Conservation (phyloP, 768 basidiomycete genomes). For the Tulasnella sp. region DNA sequence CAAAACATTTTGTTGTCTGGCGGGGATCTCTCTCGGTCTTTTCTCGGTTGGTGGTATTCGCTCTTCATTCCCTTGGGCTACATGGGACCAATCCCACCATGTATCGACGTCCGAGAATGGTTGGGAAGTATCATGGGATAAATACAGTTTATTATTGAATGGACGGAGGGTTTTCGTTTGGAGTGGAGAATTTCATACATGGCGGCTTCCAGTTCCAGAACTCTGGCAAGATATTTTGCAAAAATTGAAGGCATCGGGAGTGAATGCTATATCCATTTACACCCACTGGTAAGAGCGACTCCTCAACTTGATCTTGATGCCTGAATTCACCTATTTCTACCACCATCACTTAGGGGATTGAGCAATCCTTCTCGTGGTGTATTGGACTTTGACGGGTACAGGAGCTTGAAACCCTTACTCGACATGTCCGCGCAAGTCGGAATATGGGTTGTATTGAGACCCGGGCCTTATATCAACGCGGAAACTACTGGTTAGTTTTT, state of each 20-base stretch:
- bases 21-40: too few species aligned
- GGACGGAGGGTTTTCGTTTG: constrained; percentile 61
- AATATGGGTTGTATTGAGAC: constrained; percentile 66
- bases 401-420: constrained; percentile 54
- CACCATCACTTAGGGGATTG: constrained; percentile 37
- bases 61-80: too few species aligned
- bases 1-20: too few species aligned
- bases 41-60: too few species aligned
- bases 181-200: constrained; percentile 78
- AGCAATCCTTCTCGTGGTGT: constrained; percentile 62
- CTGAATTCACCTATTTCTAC: background rate
- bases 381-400: constrained; percentile 58
- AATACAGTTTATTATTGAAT: constrained; percentile 54
- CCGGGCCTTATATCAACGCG: constrained; percentile 26
- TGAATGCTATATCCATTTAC: constrained; percentile 65
- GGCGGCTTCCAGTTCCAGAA: constrained; percentile 63
- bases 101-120: constrained; percentile 10
- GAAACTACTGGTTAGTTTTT: constrained; percentile 11
- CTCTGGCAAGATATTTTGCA: constrained; percentile 75
- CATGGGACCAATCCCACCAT: too few species aligned
- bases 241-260: constrained; percentile 65
- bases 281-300: constrained; percentile 38
- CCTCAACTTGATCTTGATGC: background rate
- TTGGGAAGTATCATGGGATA: too few species aligned
- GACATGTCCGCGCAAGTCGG: constrained; percentile 63